Evolutionary conservation across 2,329 filamentous ascomycete species (phyloP), one percentile per base, ranked within the genome.

Genomic region (Penicillium freii): DNA sequence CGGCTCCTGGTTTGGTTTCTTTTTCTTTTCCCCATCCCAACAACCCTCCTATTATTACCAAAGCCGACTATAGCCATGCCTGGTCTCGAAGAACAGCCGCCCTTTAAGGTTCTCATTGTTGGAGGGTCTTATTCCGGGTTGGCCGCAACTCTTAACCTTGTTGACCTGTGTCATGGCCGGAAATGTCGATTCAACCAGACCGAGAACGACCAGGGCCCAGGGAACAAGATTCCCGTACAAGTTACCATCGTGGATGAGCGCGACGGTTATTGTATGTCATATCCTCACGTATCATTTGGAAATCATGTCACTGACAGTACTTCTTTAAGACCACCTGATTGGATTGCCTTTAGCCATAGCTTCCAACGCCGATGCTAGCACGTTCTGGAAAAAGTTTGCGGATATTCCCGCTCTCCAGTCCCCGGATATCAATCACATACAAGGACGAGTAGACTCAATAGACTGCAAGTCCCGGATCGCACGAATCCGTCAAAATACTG

Each of bases 191-290:
- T 56, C 47, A 56, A 45, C 13, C 13, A 40, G 21, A 10, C 45
- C n/a, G 46, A 51, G 15, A 50, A 75, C 77, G 48, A 79, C 75
- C 34, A 76, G 85, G 53, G 77, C 82, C 5, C 73, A 88, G 15
- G 81, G 29, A 29, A 39, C 17, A 56, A n/a, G 23, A 36, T 56
- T 29, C 33, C 46, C 3, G 53, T 56, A 5, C 46, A 90, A 38
- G 84, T 91, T 53, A 90, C 87, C 43, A 81, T 92, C 33, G 84
- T 89, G 23, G 88, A 91, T 67, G 87, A 91, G 74, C 79, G 87
- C 21, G 88, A 91, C 76, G 89, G 89, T 15, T 91, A 84, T 71
- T 91, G 88, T 91, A 78, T 66, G 87, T 75, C 4, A 9, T 13
- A 39, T 38, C 19, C 38, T 33, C 34, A 5, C 31, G 11, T 4